Base-by-base conservation (phyloP, 306 rosid genomes). In the Carpinus fangiana region DNA sequence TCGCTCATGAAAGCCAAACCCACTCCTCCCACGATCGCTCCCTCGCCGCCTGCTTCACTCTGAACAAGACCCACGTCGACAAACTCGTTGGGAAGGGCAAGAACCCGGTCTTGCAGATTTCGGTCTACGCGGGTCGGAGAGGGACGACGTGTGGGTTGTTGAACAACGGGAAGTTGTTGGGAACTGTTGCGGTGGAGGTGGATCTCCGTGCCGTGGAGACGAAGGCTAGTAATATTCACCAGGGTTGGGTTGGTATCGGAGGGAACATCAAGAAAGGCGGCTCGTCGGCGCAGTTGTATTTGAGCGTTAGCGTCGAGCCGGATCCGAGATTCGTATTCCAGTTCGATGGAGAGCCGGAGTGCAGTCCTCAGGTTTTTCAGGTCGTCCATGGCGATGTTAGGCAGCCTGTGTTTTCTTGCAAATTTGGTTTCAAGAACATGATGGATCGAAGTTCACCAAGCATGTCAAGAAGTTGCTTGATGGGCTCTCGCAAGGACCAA, bases 351-450 rank as follows among this genome's bases (percentile, higher is more conserved):
- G 96, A 90, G 26, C 96, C 96, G 0, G 96, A 90, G 48, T 90
- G 96, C 21, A 90, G 93, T 28, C 96, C 96, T 2, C 96, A 87
- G 26, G 93, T 90, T 59, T 87, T 88, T 45, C 93, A 85, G 87
- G 87, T 90, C 70, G 86, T 90, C 74, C 91, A 87, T 78, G 91
- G 91, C 48, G 86, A 85, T 65, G 86, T 88, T 59, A 68, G 88
- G 8, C 96, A 90, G 34, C 93, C 96, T 0, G 95, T 90, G 14
- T 90, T 90, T 85, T 80, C 95, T 54, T 90, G 96, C 91, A 90
- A 90, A 57, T 90, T 90, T 78, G 84, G 96, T 79, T 90, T 88
- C 79, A 80, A 92, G 79, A 85, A 81, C 75, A 78, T 72, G 83
- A 80, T 78, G 50, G 96, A 90, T 72, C 89, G 92, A 9, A 84